These are phyloP conservation scores for Fomes fomentarius DNA, from an alignment of 1,284 basidiomycete species.

Conservation along the genomic window DNA sequence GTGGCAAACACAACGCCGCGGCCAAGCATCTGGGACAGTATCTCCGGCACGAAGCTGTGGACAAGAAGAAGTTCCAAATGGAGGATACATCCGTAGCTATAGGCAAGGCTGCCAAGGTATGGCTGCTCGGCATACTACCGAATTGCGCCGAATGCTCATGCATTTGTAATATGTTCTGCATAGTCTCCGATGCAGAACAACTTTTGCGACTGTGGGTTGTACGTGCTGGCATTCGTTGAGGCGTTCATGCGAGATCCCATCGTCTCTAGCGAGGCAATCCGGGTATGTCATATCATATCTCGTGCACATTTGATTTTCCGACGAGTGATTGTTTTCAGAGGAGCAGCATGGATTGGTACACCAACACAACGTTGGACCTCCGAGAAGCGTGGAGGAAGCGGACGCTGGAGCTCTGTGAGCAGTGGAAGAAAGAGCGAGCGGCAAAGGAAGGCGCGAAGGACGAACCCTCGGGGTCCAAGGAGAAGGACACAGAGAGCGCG, in stretches of 20 bases:
- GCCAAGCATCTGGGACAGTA: conserved; percentile 68
- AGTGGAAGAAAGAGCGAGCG: conserved; percentile 44
- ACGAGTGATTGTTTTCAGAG: conserved; percentile 30
- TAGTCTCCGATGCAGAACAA: conserved; percentile 86
- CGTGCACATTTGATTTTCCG: not conserved
- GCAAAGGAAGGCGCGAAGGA: conserved; percentile 38
- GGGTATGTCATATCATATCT: conserved; percentile 36
- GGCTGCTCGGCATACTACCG: conserved; percentile 20
- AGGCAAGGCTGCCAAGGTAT: conserved; percentile 52
- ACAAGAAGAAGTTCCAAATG: conserved; percentile 58
- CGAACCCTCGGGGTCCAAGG: conserved; percentile 32
- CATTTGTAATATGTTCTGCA: not conserved
- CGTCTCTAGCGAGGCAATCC: conserved; percentile 47
- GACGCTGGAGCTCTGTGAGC: conserved; percentile 41
- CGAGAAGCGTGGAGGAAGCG: conserved; percentile 40
- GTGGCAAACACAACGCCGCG: conserved; percentile 67
- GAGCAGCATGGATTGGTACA: conserved; percentile 53
- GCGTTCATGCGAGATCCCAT: conserved; percentile 67
- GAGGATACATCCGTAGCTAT: conserved; percentile 45
- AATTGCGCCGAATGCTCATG: not conserved
- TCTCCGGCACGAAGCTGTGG: conserved; percentile 77
- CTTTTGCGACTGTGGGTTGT: conserved; percentile 85
- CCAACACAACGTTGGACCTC: conserved; percentile 33
- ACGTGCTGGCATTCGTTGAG: conserved; percentile 79
- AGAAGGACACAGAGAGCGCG: conserved; percentile 24